Conservation (phyloP, 2,329 filamentous ascomycete genomes). For the Cladosporium sp. region DNA sequence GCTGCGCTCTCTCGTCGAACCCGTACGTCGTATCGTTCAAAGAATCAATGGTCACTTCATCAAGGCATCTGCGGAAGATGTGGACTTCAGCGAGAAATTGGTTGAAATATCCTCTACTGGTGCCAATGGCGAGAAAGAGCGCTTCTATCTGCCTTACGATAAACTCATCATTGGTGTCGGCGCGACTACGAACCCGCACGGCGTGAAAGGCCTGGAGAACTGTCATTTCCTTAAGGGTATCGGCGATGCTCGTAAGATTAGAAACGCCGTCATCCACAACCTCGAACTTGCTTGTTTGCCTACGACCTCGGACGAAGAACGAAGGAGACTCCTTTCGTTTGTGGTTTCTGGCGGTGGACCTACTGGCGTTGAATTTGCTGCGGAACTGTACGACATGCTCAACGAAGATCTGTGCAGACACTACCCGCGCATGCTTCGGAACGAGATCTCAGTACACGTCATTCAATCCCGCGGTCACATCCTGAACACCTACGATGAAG, state of each 20-base stretch:
- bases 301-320: constrained; percentile 82
- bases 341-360: constrained; percentile 94
- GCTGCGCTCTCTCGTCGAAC: constrained; percentile 84
- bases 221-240: constrained; percentile 96
- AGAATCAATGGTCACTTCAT: constrained; percentile 83
- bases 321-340: constrained; percentile 82
- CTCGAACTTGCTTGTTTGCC: constrained; percentile 89
- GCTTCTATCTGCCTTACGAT: constrained; percentile 95
- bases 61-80: constrained; percentile 77
- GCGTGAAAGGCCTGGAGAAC: constrained; percentile 88
- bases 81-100: constrained; percentile 87
- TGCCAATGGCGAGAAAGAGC: constrained; percentile 62
- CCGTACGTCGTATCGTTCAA: constrained; percentile 76
- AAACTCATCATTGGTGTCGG: constrained; percentile 92
- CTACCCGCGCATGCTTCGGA: constrained; percentile 86
- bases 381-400: constrained; percentile 89
- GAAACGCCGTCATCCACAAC: constrained; percentile 83
- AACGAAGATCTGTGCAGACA: constrained; percentile 84
- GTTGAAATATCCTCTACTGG: constrained; percentile 78
- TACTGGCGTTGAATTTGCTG: constrained; percentile 95
- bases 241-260: constrained; percentile 81
- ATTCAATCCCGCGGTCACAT: constrained; percentile 95
- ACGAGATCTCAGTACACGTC: constrained; percentile 95
- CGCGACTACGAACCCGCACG: constrained; percentile 88
- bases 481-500: constrained; percentile 96